Evolutionary conservation across 2,329 filamentous ascomycete genomes (phyloP).

Genomic region (Penicillium sp.): DNA sequence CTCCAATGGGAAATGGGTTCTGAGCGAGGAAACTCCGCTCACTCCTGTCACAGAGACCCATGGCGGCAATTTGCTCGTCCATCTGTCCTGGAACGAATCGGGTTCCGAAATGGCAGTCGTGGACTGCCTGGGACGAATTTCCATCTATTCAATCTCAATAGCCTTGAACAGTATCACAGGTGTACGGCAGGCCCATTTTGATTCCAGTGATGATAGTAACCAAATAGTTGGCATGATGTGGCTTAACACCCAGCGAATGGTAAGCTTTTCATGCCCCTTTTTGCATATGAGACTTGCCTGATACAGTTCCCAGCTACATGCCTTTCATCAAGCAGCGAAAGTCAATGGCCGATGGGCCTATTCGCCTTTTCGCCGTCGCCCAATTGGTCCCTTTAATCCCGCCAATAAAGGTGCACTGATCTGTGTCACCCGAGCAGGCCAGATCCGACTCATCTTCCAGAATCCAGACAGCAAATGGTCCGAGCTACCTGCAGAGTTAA

Average conservation of each 20-base stretch:
- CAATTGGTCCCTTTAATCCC: conserved; percentile 68
- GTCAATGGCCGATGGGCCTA: conserved; percentile 66
- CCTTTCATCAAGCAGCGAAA: conserved; percentile 62
- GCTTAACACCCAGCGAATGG: conserved; percentile 63
- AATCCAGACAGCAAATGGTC: conserved; percentile 71
- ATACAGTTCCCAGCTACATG: conserved; percentile 33
- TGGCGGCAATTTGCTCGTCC: conserved; percentile 67
- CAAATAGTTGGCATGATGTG: conserved; percentile 83
- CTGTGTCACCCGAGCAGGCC: conserved; percentile 71
- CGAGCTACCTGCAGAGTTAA: conserved; percentile 71
- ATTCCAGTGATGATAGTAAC: conserved; percentile 71
- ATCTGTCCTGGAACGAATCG: conserved; percentile 77
- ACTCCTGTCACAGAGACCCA: conserved; percentile 61
- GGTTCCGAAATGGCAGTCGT: conserved; percentile 80
- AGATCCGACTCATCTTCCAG: conserved; percentile 73
- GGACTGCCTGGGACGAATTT: conserved; percentile 74
- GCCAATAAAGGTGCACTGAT: conserved; percentile 70
- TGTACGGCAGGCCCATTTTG: conserved; percentile 63
- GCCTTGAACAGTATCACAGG: conserved; percentile 70
- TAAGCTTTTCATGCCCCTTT: conserved; percentile 16
- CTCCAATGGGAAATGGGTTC: conserved; percentile 69
- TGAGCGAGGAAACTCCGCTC: conserved; percentile 69
- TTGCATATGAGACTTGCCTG: neutral
- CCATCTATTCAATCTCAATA: conserved; percentile 69
- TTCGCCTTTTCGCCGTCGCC: conserved; percentile 63